phyloP scores from a whole-genome alignment of 495 filamentous ascomycete genomes.

The Penicillium angulare region DNA sequence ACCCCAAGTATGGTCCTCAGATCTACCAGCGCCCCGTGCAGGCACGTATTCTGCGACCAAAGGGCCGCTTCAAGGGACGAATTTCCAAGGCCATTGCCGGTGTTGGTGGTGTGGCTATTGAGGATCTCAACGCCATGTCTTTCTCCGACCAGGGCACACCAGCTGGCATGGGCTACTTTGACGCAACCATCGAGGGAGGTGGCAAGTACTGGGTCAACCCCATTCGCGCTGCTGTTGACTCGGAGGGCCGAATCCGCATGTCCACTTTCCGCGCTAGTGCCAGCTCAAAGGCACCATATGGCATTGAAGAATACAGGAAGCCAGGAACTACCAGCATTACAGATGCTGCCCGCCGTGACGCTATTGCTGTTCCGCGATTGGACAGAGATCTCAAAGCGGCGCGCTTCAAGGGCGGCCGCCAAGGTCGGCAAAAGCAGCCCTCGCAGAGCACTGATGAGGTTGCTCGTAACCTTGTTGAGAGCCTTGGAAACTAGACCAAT shows the following conservation, averaged over 20 bases:
- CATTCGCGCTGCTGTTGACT: conserved; percentile 53
- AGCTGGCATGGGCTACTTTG: conserved; percentile 47
- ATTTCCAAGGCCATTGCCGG: conserved; percentile 42
- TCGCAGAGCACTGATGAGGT: conserved; percentile 30
- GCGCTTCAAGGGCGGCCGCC: conserved; percentile 9
- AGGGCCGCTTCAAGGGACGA: conserved; percentile 37
- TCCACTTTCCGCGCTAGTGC: conserved; percentile 42
- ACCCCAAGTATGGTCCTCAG: conserved; percentile 81
- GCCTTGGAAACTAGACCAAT: conserved; percentile 9
- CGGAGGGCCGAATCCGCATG: conserved; percentile 58
- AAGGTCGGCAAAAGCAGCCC: conserved; percentile 3
- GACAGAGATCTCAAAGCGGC: conserved; percentile 21
- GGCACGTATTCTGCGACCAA: conserved; percentile 62
- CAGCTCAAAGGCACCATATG: conserved; percentile 51
- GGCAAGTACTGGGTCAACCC: conserved; percentile 64
- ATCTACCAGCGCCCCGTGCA: conserved; percentile 57
- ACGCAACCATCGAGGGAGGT: conserved; percentile 62
- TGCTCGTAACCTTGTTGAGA: conserved; percentile 34
- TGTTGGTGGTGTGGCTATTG: conserved; percentile 50
- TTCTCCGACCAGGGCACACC: conserved; percentile 32
- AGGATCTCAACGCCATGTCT: conserved; percentile 42
- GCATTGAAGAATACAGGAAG: conserved; percentile 37
- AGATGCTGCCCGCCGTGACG: conserved; percentile 22
- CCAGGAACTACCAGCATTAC: conserved; percentile 22
- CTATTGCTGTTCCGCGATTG: conserved; percentile 32